phyloP scores from a whole-genome alignment of 345 rosid species.

The Pelargonium nanum region DNA sequence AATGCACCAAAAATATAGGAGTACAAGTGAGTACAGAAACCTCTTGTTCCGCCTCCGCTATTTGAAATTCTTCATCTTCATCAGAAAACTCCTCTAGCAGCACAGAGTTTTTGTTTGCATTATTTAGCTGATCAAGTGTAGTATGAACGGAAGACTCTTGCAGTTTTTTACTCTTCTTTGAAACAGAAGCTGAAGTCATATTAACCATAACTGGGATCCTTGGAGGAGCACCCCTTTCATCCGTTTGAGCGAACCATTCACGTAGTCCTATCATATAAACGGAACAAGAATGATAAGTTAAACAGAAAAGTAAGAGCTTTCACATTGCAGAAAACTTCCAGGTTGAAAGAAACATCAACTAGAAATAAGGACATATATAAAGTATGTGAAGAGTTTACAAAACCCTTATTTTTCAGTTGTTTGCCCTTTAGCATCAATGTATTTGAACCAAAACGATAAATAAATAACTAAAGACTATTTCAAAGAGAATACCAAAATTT shows the following conservation, averaged over 20 bases:
- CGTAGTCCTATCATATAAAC: constrained; percentile 55
- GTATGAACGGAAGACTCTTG: constrained; percentile 36
- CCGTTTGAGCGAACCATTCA: constrained; percentile 94
- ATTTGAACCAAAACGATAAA: neutral
- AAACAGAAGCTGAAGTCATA: constrained; percentile 69
- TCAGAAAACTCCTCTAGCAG: constrained; percentile 84
- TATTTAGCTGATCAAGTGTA: constrained; percentile 56
- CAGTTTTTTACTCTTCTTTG: constrained; percentile 38
- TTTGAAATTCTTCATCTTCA: constrained; percentile 88
- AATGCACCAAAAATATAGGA: constrained; percentile 4
- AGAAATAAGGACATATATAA: neutral
- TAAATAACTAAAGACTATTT: too few relatives aligned
- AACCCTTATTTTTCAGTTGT: neutral
- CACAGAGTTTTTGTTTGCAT: constrained; percentile 56
- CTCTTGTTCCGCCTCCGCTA: constrained; percentile 86
- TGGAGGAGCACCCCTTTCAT: constrained; percentile 84
- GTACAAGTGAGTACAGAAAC: constrained; percentile 20
- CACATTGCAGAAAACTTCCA: neutral
- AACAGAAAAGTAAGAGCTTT: constrained; percentile 3
- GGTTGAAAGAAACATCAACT: neutral
- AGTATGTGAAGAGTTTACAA: neutral
- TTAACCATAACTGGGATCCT: constrained; percentile 97
- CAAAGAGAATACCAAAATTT: too few relatives aligned
- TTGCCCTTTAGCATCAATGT: neutral
- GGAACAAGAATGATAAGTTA: constrained; percentile 6